Evolutionary conservation across 108 stramenopile species (phyloP), one percentile per base, ranked within the genome.

Genomic region (Mediolabrus comicus): DNA sequence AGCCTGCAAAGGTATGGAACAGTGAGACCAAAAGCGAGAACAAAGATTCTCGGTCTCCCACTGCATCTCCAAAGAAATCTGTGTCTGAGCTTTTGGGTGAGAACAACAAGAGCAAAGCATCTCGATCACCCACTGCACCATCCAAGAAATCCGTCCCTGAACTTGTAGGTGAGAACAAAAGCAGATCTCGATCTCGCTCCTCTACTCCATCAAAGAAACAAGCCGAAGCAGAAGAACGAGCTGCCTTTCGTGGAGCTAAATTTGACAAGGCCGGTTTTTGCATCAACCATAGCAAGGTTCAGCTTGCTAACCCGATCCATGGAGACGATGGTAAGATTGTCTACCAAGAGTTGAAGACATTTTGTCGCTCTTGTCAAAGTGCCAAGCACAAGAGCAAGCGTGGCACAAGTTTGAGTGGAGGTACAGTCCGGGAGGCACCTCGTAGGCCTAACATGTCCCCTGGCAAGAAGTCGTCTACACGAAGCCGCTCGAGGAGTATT

Each of bases 261-360:
- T 74, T 74, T 34, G 72, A 74, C 64, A 74, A 74, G 24, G 19
- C 27, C 19, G 72, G 72, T 16, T 74, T 49, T 43, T 74, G 72
- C 49, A 38, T 74, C 12, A 31, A 13, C 5, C 72, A 74, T 54
- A 49, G 58, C 29, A 74, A 33, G 27, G 30, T 56, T 9, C 64
- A 74, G 38, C 72, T 74, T 3, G 27, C 39, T 26, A 41, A 74
- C 4, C 72, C 64, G 32, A 74, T 65, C 27, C 3, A 22, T 7
- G 65, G 65, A 14, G 57, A 57, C 3, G 32, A 65, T 35, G 72
- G 72, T n/a, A 74, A 65, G 49, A 27, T 66, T 8, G 27, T 59
- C 32, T 74, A 74, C 16, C 62, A 66, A 59, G 72, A 74, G 17
- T 58, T 74, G 32, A 74, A 74, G 46, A 28, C 46, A 24, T 58